These are phyloP conservation scores for Fusarium euwallaceae DNA, from an alignment of 2,329 filamentous ascomycete species.

Conservation along the genomic window DNA sequence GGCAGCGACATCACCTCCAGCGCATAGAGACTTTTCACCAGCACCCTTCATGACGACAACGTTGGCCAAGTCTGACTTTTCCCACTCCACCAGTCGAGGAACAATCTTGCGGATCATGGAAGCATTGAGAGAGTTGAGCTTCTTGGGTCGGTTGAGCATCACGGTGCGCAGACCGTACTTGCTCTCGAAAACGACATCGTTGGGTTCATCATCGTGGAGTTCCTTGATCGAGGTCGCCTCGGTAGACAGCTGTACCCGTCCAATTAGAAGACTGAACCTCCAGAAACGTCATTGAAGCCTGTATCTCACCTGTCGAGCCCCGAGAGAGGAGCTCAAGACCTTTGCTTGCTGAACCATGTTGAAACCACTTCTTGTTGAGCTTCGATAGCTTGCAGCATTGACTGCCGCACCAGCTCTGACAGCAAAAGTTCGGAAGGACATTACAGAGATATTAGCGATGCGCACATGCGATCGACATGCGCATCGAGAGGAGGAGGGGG, in stretches of 20 bases:
- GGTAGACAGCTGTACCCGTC: slow-evolving; percentile 50
- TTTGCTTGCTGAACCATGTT: slow-evolving; percentile 87
- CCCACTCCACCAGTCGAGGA: slow-evolving; percentile 91
- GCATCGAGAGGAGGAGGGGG: slow-evolving; percentile 51
- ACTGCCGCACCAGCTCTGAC: slow-evolving; percentile 67
- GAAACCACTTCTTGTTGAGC: slow-evolving; percentile 58
- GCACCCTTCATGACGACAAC: slow-evolving; percentile 92
- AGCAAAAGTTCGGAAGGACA: slow-evolving; percentile 69
- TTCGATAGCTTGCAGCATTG: slow-evolving; percentile 57
- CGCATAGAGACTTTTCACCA: slow-evolving; percentile 88
- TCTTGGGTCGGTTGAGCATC: slow-evolving; percentile 92
- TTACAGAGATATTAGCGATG: slow-evolving; percentile 58
- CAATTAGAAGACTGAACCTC: slow-evolving; percentile 16
- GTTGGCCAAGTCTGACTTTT: slow-evolving; percentile 94
- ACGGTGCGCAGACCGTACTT: slow-evolving; percentile 91
- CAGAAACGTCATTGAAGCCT: background rate
- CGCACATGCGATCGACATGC: slow-evolving; percentile 49
- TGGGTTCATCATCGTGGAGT: slow-evolving; percentile 77
- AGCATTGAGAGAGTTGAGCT: slow-evolving; percentile 91
- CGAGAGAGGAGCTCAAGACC: slow-evolving; percentile 71
- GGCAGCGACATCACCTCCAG: slow-evolving; percentile 88
- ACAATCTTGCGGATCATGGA: slow-evolving; percentile 97
- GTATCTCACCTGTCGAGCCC: slow-evolving; percentile 48
- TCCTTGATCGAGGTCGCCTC: slow-evolving; percentile 62
- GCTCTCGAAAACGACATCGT: slow-evolving; percentile 94